Evolutionary conservation across 805 yeast genomes (phyloP), one percentile per base, ranked within the genome.

Genomic region (Yueomyces sinensis): DNA sequence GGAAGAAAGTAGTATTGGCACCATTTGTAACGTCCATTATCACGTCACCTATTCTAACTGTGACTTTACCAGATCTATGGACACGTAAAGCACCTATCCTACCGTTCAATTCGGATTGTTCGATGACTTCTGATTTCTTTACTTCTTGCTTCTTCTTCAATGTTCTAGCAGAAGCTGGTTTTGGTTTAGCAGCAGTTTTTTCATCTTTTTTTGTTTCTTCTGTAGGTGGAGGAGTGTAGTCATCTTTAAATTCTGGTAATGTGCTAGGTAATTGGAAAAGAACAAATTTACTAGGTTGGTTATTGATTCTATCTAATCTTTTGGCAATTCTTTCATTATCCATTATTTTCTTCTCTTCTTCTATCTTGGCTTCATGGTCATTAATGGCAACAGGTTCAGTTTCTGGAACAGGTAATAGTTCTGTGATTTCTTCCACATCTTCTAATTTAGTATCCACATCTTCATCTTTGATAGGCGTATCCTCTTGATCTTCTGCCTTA

Each of bases 11-110:
- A 5, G 81, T 55, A 11, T 75, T 68, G 3, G 82, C 74, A 13
- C 95, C 95, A 46, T 71, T 68, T 4, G 75, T 63, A 17, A 86
- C 74, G 37, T 79, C 83, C 66, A 76, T 68, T 3, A 70, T 64
- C 6, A 73, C 70, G 34, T 74, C 70, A 13, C 94, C 95, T 27
- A 89, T 60, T 39, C 73, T 69, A 54, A 87, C 68, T 3, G 93
- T 67, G 16, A 84, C 54, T 50, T 72, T 82, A 3, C 97, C 97
- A 1, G 95, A 82, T 47, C 76, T 72, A 54, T 87, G 95, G 31
- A 77, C 64, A 36, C 89, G 71, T 24, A 89, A 49, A 9, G 70
- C 65, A 5, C 96, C 96, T 27, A 84, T 65, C 36, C 64, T 64
- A 1, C 95, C 95, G 28, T 59, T 17, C 36, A 44, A 39, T 7